Evolutionary conservation across 2,329 filamentous ascomycete genomes (phyloP), one percentile per base, ranked within the genome.

Genomic region (Cercospora citrullina): DNA sequence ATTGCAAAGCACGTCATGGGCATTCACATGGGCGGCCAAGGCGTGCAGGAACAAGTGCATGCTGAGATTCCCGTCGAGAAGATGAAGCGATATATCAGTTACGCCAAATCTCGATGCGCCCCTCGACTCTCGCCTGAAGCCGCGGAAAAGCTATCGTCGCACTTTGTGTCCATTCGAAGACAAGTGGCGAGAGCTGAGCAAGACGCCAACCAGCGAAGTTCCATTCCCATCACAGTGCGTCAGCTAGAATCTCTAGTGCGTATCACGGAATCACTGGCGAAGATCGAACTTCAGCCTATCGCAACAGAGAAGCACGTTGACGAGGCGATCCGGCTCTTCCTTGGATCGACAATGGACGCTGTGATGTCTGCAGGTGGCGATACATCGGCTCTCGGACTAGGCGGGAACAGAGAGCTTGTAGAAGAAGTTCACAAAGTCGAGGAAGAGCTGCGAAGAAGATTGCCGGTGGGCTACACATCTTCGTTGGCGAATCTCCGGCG

Each of bases 1-100:
- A 98, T 99, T 76, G 95, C 95, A 12, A 94, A 90, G 77, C 95
- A 99, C 87, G 94, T 99, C 77, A 97, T 99, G 89, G 89, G 91
- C 57, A 94, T 99, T 71, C 94, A 98, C 76, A 98, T 97, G 92
- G 93, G 93, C 67, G 91, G 92, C 14, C 89, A 91, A 63, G 91
- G 92, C 48, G 82, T 91, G 0, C 93, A 96, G 75, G 93, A 97
- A 51, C 93, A 97, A 75, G 88, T 92, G 70, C 92, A 96, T 78
- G 90, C 93, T 2, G 94, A 97, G 76, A 94, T 99, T 60, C 87
- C 93, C 0, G 91, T 98, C 1, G 95, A 98, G 63, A 97, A 96
- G 82, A 96, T 99, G 92, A 93, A 93, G 82, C 89, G 94, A 69
- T 99, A 98, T 77, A 91, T 99, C 77, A 96, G 91, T 74, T 99